Percentiles rank a stretch among this genome's conserved stretches.
These are phyloP conservation scores for Cryptococcus maquisensis DNA, from an alignment of 1,284 basidiomycete species.

Conservation along the genomic window DNA sequence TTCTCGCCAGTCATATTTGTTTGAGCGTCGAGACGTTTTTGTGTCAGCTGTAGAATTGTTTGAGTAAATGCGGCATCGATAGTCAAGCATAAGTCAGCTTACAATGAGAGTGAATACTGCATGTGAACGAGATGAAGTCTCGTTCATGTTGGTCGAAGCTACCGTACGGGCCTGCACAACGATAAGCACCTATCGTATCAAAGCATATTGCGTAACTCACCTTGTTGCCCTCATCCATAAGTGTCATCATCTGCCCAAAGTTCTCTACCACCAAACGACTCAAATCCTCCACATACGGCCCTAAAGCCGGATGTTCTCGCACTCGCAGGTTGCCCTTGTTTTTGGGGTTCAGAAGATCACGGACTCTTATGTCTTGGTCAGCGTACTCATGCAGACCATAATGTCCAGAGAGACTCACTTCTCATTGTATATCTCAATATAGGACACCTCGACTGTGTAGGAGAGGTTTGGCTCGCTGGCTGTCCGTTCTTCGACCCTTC, in stretches of 20 bases:
- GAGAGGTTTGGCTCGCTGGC: slow-evolving; percentile 64
- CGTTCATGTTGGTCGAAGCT: slow-evolving; percentile 99
- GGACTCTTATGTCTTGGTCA: slow-evolving; percentile 50
- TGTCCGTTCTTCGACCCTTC: slow-evolving; percentile 68
- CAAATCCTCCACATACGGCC: slow-evolving; percentile 96
- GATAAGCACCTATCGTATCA: not conserved
- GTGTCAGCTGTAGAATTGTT: slow-evolving; percentile 58
- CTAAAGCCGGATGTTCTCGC: slow-evolving; percentile 87
- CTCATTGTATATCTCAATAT: slow-evolving; percentile 97
- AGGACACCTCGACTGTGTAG: slow-evolving; percentile 93
- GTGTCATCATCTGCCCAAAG: slow-evolving; percentile 93
- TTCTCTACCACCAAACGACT: slow-evolving; percentile 86
- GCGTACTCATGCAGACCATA: too few species aligned
- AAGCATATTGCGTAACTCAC: slow-evolving; percentile 24
- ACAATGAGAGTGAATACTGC: slow-evolving; percentile 89
- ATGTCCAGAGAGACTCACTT: slow-evolving; percentile 52
- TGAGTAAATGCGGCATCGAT: not conserved
- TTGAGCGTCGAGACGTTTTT: slow-evolving; percentile 75
- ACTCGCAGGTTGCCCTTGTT: slow-evolving; percentile 92
- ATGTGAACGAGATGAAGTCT: slow-evolving; percentile 97
- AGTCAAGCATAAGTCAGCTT: slow-evolving; percentile 4
- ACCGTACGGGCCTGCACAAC: slow-evolving; percentile 73
- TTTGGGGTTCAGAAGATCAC: slow-evolving; percentile 94
- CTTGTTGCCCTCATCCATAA: slow-evolving; percentile 99
- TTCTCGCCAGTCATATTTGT: slow-evolving; percentile 91